Conservation (phyloP, 2,329 filamentous ascomycete genomes). For the Beauveria scarabaeidicola region DNA sequence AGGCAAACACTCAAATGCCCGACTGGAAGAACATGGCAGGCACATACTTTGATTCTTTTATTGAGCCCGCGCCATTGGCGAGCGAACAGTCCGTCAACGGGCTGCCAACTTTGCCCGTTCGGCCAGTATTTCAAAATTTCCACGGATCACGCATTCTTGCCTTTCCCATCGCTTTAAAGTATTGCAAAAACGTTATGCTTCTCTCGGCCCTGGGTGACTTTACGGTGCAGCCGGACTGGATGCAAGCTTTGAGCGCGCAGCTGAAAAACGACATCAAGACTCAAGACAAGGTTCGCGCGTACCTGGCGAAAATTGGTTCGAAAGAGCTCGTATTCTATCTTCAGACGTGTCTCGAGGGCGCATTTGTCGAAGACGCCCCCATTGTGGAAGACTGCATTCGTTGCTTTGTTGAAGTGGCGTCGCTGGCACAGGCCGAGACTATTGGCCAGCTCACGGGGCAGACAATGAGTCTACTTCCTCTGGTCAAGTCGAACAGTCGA, state of each 20-base stretch:
- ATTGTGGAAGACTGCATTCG: slow-evolving; percentile 40
- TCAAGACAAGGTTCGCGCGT: slow-evolving; percentile 48
- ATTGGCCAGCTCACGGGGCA: slow-evolving; percentile 41
- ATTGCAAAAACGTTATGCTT: slow-evolving; percentile 49
- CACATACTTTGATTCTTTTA: slow-evolving; percentile 37
- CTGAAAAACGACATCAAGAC: slow-evolving; percentile 61
- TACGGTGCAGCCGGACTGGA: slow-evolving; percentile 73
- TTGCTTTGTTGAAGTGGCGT: slow-evolving; percentile 45
- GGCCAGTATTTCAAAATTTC: slow-evolving; percentile 37
- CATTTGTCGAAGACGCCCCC: slow-evolving; percentile 34
- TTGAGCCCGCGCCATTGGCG: slow-evolving; percentile 19
- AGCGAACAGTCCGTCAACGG: slow-evolving; percentile 28
- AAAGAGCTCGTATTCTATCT: slow-evolving; percentile 37
- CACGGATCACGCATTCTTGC: slow-evolving; percentile 40
- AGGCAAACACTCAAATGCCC: slow-evolving; percentile 33
- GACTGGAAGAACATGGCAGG: slow-evolving; percentile 43
- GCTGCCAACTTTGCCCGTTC: slow-evolving; percentile 12
- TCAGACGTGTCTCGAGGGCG: slow-evolving; percentile 48
- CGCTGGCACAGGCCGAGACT: slow-evolving; percentile 40
- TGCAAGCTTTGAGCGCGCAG: slow-evolving; percentile 64
- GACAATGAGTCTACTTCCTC: slow-evolving; percentile 44
- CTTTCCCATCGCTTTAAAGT: slow-evolving; percentile 61
- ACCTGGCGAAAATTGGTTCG: slow-evolving; percentile 36
- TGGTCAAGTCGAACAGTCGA: slow-evolving; percentile 64
- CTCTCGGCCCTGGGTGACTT: slow-evolving; percentile 40